phyloP scores from a whole-genome alignment of 139 green algal species.

The Trebouxia sp. region DNA sequence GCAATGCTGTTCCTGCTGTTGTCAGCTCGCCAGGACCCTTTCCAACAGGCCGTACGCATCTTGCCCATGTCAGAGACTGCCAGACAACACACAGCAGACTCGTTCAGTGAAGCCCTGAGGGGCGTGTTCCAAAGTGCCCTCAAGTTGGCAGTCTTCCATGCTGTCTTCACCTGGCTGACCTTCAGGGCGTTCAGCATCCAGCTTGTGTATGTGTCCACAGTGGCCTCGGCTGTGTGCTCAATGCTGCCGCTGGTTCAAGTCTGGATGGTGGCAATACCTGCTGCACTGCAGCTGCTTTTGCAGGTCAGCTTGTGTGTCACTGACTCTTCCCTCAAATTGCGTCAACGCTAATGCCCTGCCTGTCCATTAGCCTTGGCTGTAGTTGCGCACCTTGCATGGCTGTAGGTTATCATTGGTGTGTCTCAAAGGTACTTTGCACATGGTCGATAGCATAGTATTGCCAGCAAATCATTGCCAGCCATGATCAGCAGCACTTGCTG shows the following conservation, averaged over 20 bases:
- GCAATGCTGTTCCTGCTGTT: conserved; percentile 64
- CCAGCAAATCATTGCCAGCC: not conserved
- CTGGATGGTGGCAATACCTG: conserved; percentile 56
- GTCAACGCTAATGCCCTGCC: not conserved
- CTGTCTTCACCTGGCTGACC: conserved; percentile 65
- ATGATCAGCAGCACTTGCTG: no score
- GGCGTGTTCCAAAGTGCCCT: conserved; percentile 61
- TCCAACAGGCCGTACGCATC: conserved; percentile 46
- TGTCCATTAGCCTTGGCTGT: not conserved
- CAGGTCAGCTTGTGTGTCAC: conserved; percentile 35
- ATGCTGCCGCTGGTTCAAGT: conserved; percentile 67
- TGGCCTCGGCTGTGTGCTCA: conserved; percentile 45
- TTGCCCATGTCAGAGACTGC: conserved; percentile 53
- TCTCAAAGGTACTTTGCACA: no score
- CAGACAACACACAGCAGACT: conserved; percentile 40
- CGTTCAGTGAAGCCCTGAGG: conserved; percentile 41
- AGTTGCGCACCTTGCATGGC: no score
- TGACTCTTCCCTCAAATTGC: not conserved
- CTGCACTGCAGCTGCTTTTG: conserved; percentile 51
- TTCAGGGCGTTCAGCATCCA: conserved; percentile 49
- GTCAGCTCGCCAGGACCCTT: conserved; percentile 51
- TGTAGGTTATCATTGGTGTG: no score
- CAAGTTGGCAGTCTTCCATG: conserved; percentile 69
- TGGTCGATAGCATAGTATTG: not conserved
- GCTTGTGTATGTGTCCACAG: conserved; percentile 50